Base-by-base conservation (phyloP, 1,284 basidiomycete genomes). In the Grifola frondosa region DNA sequence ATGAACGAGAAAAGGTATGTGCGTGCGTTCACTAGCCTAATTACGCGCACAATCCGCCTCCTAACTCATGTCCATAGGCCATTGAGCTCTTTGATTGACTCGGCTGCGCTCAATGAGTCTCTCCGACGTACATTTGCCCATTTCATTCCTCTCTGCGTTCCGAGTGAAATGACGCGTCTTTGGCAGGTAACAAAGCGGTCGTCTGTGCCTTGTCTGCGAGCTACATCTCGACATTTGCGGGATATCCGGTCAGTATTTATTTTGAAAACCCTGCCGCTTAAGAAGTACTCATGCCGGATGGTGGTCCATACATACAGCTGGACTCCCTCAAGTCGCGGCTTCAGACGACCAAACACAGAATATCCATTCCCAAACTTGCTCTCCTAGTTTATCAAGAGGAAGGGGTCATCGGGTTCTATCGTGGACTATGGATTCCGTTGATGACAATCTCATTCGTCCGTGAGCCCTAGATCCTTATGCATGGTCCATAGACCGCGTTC, bases 381-480 rank as follows among this genome's bases (percentile, higher is more conserved):
- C 68, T 71, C 13, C 67, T 81, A 44, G 90, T 94, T 23, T 88
- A 95, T 61, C 77, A 78, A 20, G 92, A 97, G 64, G 96, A 98
- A 71, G 96, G 96, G 6, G 63, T 98, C 25, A 77, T 79, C 49
- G 96, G 95, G 42, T 97, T 96, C 66, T 96, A 92, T 66, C 79
- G 93, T 44, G 92, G 92, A 44, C 63, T 90, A 42, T 90, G 91
- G 77, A 92, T 98, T 56, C 96, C 96, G 23, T 78, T 98, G 42
- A 80, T 96, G 67, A 97, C 96, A 6, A 98, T 99, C 58, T 95
- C 93, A 6, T 94, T 96, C 61, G 95, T 98, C 60, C 88, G 95
- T 77, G 70, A 76, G 74, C 89, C 62, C 33, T 35, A 31, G 48
- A 46, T 20, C 6, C 31, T 37, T 31, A 35, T 36, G 21, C n/a